Base-by-base conservation (phyloP, 129 eudicot species). In the Pulicaria dysenterica region DNA sequence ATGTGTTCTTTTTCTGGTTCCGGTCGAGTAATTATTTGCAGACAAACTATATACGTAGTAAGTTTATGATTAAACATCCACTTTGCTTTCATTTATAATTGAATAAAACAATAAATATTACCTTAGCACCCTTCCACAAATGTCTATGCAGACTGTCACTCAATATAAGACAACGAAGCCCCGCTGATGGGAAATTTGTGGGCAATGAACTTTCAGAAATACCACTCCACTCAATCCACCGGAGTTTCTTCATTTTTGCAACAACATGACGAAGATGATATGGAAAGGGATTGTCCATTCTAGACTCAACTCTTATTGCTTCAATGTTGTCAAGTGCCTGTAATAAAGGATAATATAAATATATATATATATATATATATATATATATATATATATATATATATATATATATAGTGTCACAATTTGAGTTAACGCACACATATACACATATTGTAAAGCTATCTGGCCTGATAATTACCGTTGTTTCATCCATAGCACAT, bases 181-280 rank as follows among this genome's bases (percentile, higher is more conserved):
- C 61, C 15, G 17, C 17, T 51, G 47, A 63, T 9, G 31, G 63
- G 37, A 69, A 69, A 6, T 51, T 39, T 38, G 38, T 51, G 1
- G 74, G 74, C 14, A 69, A 69, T 40, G 40, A 14, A 39, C 19
- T 51, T 17, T 38, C 48, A n/a, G 12, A 49, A 5, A 7, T 31
- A 38, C 19, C 42, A 5, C 3, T 19, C 46, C 62, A 38, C 53
- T 40, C 24, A 40, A 69, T 69, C 48, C 48, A 69, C 15, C 63
- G 63, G 17, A 69, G 74, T 15, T 51, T 53, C 50, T 48, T 69
- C 74, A 69, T 38, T 51, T 69, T 51, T 37, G 74, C 63, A 69
- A 39, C 62, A 16, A 14, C 39, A 31, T 7, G 40, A 43, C 7
- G 31, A 7, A 7, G 9, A 50, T 9, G 38, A 24, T 24, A 24